Conservation (phyloP, 2,329 filamentous ascomycete genomes). For the Beauveria caledonica region DNA sequence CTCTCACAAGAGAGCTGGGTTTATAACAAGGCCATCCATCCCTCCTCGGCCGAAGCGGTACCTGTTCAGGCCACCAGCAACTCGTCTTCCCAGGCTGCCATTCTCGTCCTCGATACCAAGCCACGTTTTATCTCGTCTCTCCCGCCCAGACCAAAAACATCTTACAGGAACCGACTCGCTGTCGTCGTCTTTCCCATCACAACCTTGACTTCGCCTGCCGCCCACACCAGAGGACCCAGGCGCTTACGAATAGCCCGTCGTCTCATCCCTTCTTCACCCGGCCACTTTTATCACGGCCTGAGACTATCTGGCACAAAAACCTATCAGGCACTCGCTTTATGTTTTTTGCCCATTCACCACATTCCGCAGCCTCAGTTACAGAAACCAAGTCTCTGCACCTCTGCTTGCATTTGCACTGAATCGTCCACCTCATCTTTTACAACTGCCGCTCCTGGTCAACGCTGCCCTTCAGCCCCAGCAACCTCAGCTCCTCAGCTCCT, state of each 20-base stretch:
- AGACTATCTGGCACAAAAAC: neutral
- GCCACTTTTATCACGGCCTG: slow-evolving; percentile 3
- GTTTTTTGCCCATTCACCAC: neutral
- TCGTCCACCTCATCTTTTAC: neutral
- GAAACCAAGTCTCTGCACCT: neutral
- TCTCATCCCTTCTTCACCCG: slow-evolving; percentile 1
- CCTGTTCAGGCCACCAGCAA: neutral
- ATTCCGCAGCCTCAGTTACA: neutral
- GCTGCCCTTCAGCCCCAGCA: neutral
- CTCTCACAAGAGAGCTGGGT: neutral
- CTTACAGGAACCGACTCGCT: neutral
- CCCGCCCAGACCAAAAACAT: neutral
- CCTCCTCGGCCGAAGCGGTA: neutral
- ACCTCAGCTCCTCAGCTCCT: slow-evolving; percentile 3
- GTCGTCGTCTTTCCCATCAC: neutral
- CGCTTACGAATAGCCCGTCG: neutral
- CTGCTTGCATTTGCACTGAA: neutral
- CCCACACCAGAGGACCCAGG: neutral
- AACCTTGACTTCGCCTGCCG: neutral
- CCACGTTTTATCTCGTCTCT: neutral
- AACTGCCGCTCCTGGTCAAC: neutral
- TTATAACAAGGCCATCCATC: neutral
- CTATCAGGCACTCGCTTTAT: neutral
- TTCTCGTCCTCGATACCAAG: neutral
- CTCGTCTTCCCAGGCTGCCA: neutral